These are phyloP conservation scores for Hanseniaspora mollemarum DNA, from an alignment of 805 yeast species.

Conservation along the genomic window DNA sequence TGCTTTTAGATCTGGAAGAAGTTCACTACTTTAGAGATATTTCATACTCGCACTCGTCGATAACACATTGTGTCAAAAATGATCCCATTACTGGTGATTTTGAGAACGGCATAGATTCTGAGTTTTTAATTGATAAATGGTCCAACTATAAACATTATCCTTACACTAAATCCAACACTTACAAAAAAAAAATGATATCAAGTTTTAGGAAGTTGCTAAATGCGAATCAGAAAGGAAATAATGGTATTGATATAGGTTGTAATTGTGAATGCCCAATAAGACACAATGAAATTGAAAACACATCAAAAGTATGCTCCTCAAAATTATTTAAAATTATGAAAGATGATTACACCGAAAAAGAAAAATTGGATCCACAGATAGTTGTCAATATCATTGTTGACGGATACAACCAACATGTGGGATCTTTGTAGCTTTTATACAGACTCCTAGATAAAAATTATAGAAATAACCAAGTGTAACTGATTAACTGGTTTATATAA, in stretches of 20 bases:
- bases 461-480: no score
- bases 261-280: constrained; percentile 64
- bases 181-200: constrained; percentile 18
- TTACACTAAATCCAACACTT: constrained; percentile 30
- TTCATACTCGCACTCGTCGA: constrained; percentile 72
- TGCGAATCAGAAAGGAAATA: constrained; percentile 26
- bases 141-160: constrained; percentile 35
- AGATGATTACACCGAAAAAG: constrained; percentile 23
- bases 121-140: constrained; percentile 7
- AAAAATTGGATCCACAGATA: constrained; percentile 24
- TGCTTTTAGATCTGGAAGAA: constrained; percentile 56
- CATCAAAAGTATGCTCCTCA: constrained; percentile 40
- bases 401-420: constrained; percentile 18
- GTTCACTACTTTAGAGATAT: constrained; percentile 87
- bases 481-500: no score
- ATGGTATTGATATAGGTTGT: constrained; percentile 50
- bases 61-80: constrained; percentile 75
- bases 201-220: constrained; percentile 3
- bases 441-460: no score
- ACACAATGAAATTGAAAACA: constrained; percentile 47
- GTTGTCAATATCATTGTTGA: constrained; percentile 24
- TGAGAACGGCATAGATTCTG: not conserved
- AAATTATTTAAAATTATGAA: constrained; percentile 38
- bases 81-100: constrained; percentile 25
- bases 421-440: not conserved